phyloP scores from a whole-genome alignment of 768 basidiomycete genomes.

The Pseudohyphozyma bogoriensis region DNA sequence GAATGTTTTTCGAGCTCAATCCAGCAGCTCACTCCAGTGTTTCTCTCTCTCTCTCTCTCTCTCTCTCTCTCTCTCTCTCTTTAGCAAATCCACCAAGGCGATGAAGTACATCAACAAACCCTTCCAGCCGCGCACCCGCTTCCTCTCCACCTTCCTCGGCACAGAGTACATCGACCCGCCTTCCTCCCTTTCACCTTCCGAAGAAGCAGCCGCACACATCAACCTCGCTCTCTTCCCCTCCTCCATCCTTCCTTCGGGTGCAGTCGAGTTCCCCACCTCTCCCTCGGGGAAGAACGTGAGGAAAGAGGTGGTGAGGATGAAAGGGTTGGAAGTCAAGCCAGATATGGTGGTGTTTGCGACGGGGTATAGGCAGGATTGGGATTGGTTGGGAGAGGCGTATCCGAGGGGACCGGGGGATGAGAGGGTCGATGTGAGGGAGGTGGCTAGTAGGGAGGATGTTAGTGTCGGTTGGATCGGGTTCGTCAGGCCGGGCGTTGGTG shows the following conservation, averaged over 20 bases:
- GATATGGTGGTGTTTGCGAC: conserved; percentile 36
- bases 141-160: conserved; percentile 44
- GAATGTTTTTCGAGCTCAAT: background rate
- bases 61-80: background rate
- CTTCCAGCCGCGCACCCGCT: conserved; percentile 43
- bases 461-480: conserved; percentile 39
- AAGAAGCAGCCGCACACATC: no score
- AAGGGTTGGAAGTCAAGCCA: conserved; percentile 42
- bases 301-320: conserved; percentile 44
- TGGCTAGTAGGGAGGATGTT: conserved; percentile 31
- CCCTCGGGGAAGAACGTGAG: conserved; percentile 31
- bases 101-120: conserved; percentile 53
- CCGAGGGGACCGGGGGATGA: conserved; percentile 31
- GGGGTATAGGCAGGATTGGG: conserved; percentile 40
- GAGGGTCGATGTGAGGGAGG: conserved; percentile 33
- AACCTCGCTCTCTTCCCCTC: conserved; percentile 53
- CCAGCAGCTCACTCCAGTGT: background rate
- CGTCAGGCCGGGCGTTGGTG: conserved; percentile 39
- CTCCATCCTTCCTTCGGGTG: conserved; percentile 42
- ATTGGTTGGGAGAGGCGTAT: conserved; percentile 35
- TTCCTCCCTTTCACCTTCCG: conserved; percentile 42
- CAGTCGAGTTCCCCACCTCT: conserved; percentile 41
- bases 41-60: no score
- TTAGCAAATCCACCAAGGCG: conserved; percentile 46
- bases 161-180: conserved; percentile 51